Evolutionary conservation across 345 rosid species (phyloP), one percentile per base, ranked within the genome.

Genomic region (Cardamine occulta): DNA sequence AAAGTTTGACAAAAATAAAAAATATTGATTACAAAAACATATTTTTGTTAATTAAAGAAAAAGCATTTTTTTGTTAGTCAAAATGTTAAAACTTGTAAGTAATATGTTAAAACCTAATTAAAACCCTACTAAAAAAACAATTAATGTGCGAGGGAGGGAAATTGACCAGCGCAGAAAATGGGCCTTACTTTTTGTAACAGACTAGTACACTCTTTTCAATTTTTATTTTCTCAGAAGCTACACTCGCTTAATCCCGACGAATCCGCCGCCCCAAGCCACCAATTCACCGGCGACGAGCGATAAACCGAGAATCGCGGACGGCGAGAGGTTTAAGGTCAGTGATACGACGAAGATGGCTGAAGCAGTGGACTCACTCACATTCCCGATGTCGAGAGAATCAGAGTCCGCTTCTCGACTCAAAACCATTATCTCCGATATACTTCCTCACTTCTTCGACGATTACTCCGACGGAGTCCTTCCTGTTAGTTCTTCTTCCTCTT

Each of bases 351-450:
- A 48, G 66, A 78, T 78, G 77, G 2, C 19, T 35, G 61, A 74
- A 26, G 74, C 8, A 67, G 37, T 44, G 13, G 60, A 48, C 2
- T 4, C 68, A 29, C n/a, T 56, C 17, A 52, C 80, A 21, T 81
- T 81, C 63, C 72, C 60, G n/a, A 74, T 74, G 63, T 31, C 17
- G 47, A 66, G 82, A 49, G 75, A 60, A 48, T 81, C 82, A 26
- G 73, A 63, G 63, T 56, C 74, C 23, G 85, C 76, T 75, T 82
- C 67, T 39, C 70, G 76, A 49, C 80, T 82, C 47, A 79, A 56
- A 82, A 26, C 56, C 6, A 35, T 40, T 8, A 21, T 79, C 62
- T 72, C 79, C 65, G 48, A 72, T 28, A 40, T 72, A 61, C 79
- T 82, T 77, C 85, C 55, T 70, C 69, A 47, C 56, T 78, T 71